Evolutionary conservation across 2,329 filamentous ascomycete species (phyloP), one percentile per base, ranked within the genome.

Genomic region (Fusarium foetens): DNA sequence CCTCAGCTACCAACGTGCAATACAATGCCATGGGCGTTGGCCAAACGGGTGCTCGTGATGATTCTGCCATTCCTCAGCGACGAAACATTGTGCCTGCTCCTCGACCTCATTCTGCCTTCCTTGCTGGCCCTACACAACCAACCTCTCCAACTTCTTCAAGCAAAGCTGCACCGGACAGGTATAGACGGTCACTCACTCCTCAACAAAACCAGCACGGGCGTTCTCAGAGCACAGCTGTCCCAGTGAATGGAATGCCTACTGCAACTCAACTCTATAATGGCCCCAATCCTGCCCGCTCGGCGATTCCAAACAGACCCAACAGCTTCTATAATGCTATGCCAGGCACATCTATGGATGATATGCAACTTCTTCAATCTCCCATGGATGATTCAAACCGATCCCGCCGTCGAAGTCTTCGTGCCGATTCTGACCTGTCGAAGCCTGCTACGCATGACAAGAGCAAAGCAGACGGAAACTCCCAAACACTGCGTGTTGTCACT

Each of bases 391-490:
- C 91, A 14, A 94, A 92, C 81, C 88, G 93, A 78, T 92, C 94
- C 81, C 88, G 94, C 75, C 90, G 94, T 78, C 90, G 94, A 73
- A 98, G 94, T 82, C 89, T 97, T 83, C 93, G 93, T 73, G 81
- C 88, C 67, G 86, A 89, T 29, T 71, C 71, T 31, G 76, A 81
- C 29, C 59, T 72, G 21, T 57, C 69, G 19, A 73, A 76, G 39
- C 51, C 71, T 29, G 53, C 41, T 23, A 42, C 63, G 23, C 72
- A 75, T 36, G 71, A 74, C 36, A 79, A 79, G 48, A 60, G 58
- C 55, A 76, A 76, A 29, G n/a, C 41, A 51, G 84, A 84, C 38
- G 83, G 81, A 70, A 81, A 84, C 33, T 78, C 79, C 58, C 86
- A 84, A 73, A 78, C 82, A 63, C 80, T 80, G 70, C 83, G 82